Percentiles rank a stretch among this genome's conserved stretches.
Conservation (phyloP, 345 rosid species). For the Camelina laxa region DNA sequence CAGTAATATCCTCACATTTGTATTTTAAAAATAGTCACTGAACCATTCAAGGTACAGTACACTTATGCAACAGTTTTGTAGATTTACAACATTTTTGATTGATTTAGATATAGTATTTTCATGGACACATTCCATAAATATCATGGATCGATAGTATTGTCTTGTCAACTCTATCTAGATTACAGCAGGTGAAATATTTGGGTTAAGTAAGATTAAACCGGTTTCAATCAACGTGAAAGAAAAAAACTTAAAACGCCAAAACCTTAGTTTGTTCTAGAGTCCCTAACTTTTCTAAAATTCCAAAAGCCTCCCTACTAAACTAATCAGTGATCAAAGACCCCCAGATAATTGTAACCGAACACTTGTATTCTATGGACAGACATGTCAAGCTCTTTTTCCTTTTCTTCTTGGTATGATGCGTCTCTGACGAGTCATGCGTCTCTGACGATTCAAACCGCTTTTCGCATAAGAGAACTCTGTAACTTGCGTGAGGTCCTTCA, state of each 20-base stretch:
- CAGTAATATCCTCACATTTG: not conserved
- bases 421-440: conserved; percentile 23
- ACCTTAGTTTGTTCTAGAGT: not conserved
- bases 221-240: not conserved
- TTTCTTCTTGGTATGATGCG: conserved; percentile 29
- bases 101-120: not conserved
- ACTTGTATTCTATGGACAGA: not conserved
- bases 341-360: not conserved
- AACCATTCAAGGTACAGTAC: not conserved
- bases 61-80: not conserved
- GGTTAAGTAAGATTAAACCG: not conserved
- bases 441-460: conserved; percentile 52
- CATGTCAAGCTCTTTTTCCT: conserved; percentile 36
- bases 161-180: not conserved
- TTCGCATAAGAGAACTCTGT: conserved; percentile 76
- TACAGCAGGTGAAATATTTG: not conserved
- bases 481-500: conserved; percentile 98
- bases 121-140: not conserved
- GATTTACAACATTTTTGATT: not conserved
- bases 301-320: conserved; percentile 17
- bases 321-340: not conserved
- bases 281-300: not conserved
- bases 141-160: not conserved
- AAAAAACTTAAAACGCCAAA: not conserved
- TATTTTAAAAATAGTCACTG: not conserved